Evolutionary conservation across 345 rosid species (phyloP).

Genomic region (Geranium brycei): DNA sequence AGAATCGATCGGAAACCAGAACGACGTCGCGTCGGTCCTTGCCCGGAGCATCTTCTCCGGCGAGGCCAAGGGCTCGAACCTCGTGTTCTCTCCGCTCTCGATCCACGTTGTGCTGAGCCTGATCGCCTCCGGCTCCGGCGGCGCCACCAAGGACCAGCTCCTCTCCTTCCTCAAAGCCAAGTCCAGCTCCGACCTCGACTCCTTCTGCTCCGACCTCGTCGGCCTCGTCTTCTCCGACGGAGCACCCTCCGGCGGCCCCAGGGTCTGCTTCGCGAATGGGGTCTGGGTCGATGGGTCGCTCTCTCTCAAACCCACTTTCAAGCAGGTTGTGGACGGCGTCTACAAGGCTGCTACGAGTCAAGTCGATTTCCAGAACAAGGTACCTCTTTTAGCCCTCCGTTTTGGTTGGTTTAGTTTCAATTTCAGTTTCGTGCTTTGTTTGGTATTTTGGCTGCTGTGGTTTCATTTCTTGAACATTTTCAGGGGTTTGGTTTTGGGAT

Average conservation of each 20-base stretch:
- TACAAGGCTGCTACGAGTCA: conserved; percentile 9
- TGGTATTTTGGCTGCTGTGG: too few relatives aligned
- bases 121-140: conserved; percentile 11
- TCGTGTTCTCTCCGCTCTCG: conserved; percentile 17
- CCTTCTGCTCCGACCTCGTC: conserved; percentile 11
- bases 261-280: conserved; percentile 6
- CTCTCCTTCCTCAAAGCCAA: conserved; percentile 19
- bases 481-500: too few relatives aligned
- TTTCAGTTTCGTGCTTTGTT: too few relatives aligned
- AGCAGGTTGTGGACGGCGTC: conserved; percentile 4
- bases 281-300: conserved; percentile 10
- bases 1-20: conserved; percentile 7
- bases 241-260: conserved; percentile 5
- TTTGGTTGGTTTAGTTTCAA: neutral
- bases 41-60: conserved; percentile 1
- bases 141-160: conserved; percentile 11
- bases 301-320: conserved; percentile 10
- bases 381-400: neutral
- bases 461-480: too few relatives aligned
- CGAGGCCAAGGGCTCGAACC: conserved; percentile 4
- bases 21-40: conserved; percentile 7
- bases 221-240: conserved; percentile 11
- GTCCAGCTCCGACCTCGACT: conserved; percentile 9
- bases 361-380: conserved; percentile 16
- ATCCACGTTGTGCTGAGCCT: conserved; percentile 14